Evolutionary conservation across 106 monocot species (phyloP), one percentile per base, ranked within the genome.

Genomic region (Acanthochlamys bracteata): DNA sequence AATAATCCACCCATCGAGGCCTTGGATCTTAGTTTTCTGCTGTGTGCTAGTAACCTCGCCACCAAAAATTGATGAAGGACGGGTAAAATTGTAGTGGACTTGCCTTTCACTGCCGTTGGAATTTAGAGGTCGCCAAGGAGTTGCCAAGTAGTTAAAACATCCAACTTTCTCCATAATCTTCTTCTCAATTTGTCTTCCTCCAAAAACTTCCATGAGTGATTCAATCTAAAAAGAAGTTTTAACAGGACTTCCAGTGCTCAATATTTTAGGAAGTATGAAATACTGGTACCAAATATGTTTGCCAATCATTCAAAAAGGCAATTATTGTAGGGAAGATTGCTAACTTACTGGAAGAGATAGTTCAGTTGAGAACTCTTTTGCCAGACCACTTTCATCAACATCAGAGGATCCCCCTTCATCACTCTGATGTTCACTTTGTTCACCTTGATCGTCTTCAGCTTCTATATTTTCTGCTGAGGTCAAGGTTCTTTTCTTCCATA

Each of bases 121-220:
- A 54, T 41, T 52, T 3, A 58, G 42, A 23, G 43, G 11, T 45
- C 71, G 62, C 84, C 84, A 84, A 40, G 41, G 67, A 11, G 67
- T 74, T 6, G 42, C 65, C 10, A 76, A 60, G 27, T 84, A 84
- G 49, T 80, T 70, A 20, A 80, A 23, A 71, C 80, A 84, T 7
- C 84, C 80, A 20, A 72, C 84, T 69, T 68, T 65, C 43, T 33
- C 59, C 84, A 84, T 84, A 20, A 80, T 74, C 57, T 71, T 74
- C 62, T 67, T 64, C 71, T 84, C 84, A 26, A 80, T 14, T 17
- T 41, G 10, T 6, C 76, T 73, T 13, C 80, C 80, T 4, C 53
- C 63, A 59, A 84, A 84, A 7, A 84, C 13, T 62, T 77, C 67
- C 77, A 80, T 46, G 21, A 80, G 41, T 11, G 19, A 17, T 39